Evolutionary conservation across 2,329 filamentous ascomycete genomes (phyloP).

Genomic region (Hymenoscyphus fructigenus): DNA sequence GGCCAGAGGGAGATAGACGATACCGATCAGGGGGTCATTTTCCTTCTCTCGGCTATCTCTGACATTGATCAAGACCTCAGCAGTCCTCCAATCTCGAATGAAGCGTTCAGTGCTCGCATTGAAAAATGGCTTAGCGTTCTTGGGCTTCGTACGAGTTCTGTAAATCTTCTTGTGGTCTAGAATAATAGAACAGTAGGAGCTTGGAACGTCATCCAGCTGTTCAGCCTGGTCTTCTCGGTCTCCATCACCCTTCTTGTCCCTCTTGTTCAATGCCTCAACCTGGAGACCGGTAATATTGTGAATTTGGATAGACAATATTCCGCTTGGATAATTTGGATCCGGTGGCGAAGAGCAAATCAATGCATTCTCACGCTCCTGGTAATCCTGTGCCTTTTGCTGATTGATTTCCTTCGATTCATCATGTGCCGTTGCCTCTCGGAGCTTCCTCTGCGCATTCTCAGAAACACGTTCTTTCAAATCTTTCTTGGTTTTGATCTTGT

Average conservation of each 20-base stretch:
- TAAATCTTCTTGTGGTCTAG: conserved; percentile 70
- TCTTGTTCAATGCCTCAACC: conserved; percentile 27
- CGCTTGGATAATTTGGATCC: conserved; percentile 58
- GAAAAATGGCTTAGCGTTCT: conserved; percentile 76
- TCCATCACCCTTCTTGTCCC: conserved; percentile 17
- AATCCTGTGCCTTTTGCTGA: conserved; percentile 67
- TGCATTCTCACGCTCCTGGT: conserved; percentile 58
- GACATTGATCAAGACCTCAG: conserved; percentile 67
- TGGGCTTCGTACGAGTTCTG: conserved; percentile 72
- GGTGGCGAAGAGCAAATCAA: conserved; percentile 70
- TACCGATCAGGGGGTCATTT: conserved; percentile 67
- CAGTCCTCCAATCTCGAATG: conserved; percentile 64
- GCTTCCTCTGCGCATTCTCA: conserved; percentile 55
- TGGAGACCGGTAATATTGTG: conserved; percentile 32
- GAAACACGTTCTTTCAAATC: conserved; percentile 59
- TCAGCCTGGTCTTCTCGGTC: conserved; percentile 61
- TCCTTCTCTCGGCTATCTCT: conserved; percentile 68
- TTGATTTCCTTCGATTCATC: conserved; percentile 59
- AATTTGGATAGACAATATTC: conserved; percentile 51
- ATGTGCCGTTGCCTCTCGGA: conserved; percentile 60
- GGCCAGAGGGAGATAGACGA: conserved; percentile 65
- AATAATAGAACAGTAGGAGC: conserved; percentile 70
- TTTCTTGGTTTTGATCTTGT: conserved; percentile 56
- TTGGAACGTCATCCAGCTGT: conserved; percentile 62
- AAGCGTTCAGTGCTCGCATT: conserved; percentile 75